Conservation (phyloP, 306 rosid species). For the Prunus salicina region DNA sequence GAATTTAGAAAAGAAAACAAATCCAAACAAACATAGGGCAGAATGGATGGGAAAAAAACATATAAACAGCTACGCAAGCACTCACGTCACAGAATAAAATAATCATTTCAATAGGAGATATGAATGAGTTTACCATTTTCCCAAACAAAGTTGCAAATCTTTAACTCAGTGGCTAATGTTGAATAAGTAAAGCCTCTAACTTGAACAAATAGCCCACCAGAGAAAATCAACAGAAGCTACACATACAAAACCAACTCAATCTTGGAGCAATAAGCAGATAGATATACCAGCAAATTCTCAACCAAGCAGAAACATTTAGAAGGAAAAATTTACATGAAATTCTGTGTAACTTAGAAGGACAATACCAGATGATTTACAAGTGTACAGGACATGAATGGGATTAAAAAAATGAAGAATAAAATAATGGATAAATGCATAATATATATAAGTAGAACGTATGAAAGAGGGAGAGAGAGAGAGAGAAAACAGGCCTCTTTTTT, state of each 20-base stretch:
- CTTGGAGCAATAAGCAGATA: neutral
- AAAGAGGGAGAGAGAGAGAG: slow-evolving; percentile 16
- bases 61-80: neutral
- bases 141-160: neutral
- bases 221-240: neutral
- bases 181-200: neutral
- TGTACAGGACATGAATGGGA: neutral
- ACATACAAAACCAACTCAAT: neutral
- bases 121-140: neutral
- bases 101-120: neutral
- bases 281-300: neutral
- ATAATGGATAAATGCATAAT: slow-evolving; percentile 7
- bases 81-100: slow-evolving; percentile 6
- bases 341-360: neutral
- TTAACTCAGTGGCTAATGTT: neutral
- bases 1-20: too few relatives aligned
- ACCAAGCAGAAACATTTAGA: neutral
- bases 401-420: neutral
- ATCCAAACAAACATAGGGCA: too few relatives aligned
- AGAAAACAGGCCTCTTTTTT: slow-evolving; percentile 28
- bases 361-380: neutral
- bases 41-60: neutral
- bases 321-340: neutral
- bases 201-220: neutral
- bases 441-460: neutral